These are phyloP conservation scores for Penicillium rolfsii DNA, from an alignment of 2,329 filamentous ascomycete genomes.

Conservation along the genomic window DNA sequence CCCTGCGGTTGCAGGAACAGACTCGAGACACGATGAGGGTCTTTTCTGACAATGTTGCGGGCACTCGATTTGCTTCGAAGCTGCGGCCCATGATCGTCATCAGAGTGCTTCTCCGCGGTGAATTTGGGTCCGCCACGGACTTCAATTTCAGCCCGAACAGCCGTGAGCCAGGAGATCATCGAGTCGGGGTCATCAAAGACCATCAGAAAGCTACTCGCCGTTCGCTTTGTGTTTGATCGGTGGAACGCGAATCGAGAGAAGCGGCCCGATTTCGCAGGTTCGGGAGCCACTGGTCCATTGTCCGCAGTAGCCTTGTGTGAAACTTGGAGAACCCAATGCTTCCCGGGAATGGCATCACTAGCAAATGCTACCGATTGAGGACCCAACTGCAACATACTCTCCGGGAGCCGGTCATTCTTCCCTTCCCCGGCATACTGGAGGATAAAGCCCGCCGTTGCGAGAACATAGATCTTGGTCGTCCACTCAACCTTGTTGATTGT, in stretches of 20 bases:
- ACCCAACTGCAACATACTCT: slow-evolving; percentile 52
- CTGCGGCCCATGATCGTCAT: slow-evolving; percentile 33
- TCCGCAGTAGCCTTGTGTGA: slow-evolving; percentile 44
- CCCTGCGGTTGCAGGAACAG: slow-evolving; percentile 35
- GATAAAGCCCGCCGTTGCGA: slow-evolving; percentile 50
- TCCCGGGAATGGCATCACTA: slow-evolving; percentile 54
- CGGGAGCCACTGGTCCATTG: slow-evolving; percentile 26
- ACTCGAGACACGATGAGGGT: slow-evolving; percentile 39
- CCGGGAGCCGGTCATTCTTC: slow-evolving; percentile 50
- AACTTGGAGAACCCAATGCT: slow-evolving; percentile 54
- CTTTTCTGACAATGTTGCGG: slow-evolving; percentile 41
- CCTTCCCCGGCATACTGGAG: slow-evolving; percentile 52
- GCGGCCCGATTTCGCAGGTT: slow-evolving; percentile 38
- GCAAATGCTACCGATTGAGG: slow-evolving; percentile 53
- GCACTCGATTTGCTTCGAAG: slow-evolving; percentile 35
- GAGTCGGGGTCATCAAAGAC: slow-evolving; percentile 50
- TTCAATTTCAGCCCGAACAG: slow-evolving; percentile 51
- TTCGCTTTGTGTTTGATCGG: slow-evolving; percentile 37
- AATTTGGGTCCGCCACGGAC: slow-evolving; percentile 51
- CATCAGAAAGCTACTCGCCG: slow-evolving; percentile 48
- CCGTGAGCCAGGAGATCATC: slow-evolving; percentile 51
- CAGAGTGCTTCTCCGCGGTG: slow-evolving; percentile 41
- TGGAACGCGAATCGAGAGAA: slow-evolving; percentile 48
- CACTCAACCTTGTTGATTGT: slow-evolving; percentile 47
- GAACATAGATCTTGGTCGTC: slow-evolving; percentile 51